Evolutionary conservation across 2,329 filamentous ascomycete species (phyloP).

Genomic region (Ascochyta pisi): DNA sequence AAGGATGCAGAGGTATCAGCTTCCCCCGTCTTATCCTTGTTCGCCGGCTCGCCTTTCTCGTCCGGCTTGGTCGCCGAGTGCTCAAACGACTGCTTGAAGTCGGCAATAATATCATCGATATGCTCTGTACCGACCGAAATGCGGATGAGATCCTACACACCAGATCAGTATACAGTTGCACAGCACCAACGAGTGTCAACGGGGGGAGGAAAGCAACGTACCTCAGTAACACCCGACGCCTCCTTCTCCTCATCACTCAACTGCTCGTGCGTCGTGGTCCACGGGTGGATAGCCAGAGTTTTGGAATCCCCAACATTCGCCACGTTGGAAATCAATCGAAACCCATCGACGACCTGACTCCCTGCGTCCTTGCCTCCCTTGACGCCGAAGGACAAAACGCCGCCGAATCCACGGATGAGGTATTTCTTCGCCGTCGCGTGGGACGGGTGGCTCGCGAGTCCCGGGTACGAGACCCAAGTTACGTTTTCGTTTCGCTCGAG

Average conservation of each 20-base stretch:
- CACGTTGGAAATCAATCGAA: constrained; percentile 94
- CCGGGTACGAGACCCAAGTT: constrained; percentile 92
- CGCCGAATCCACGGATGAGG: constrained; percentile 81
- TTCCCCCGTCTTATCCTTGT: constrained; percentile 42
- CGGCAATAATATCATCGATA: constrained; percentile 95
- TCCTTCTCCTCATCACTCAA: constrained; percentile 80
- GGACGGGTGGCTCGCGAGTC: constrained; percentile 79
- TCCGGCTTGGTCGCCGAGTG: constrained; percentile 57
- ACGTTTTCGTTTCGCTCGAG: constrained; percentile 84
- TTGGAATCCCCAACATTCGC: constrained; percentile 97
- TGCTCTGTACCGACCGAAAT: constrained; percentile 96
- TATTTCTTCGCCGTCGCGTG: constrained; percentile 87
- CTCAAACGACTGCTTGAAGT: constrained; percentile 91
- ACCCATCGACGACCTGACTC: constrained; percentile 86
- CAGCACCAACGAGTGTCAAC: no score
- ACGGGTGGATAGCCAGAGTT: constrained; percentile 92
- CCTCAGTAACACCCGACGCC: constrained; percentile 81
- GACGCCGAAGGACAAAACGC: constrained; percentile 91
- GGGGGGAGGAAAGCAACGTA: constrained; percentile 37
- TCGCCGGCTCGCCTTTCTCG: constrained; percentile 41
- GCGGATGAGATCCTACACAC: constrained; percentile 78
- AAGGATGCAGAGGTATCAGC: constrained; percentile 38
- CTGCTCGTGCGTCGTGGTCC: constrained; percentile 95
- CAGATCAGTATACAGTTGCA: constrained; percentile 10
- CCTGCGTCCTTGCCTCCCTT: constrained; percentile 87